A percentile compares a stretch with the other conserved stretches of the same genome.
Evolutionary conservation across 1,139 yeast genomes (phyloP).

Genomic region (Yamadazyma blattariae): DNA sequence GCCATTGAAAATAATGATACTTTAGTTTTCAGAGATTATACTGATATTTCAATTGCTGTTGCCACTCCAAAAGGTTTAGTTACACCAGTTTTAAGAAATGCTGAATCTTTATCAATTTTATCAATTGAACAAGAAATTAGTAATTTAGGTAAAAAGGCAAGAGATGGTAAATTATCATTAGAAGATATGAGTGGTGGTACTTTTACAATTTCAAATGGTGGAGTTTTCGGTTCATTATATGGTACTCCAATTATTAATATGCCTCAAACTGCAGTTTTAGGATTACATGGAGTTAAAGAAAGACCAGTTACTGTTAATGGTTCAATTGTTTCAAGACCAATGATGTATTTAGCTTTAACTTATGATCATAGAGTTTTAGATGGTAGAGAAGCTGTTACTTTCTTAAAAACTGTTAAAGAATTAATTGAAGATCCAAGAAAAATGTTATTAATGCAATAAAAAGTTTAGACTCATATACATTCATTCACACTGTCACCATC

Average conservation of each 20-base stretch:
- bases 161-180: conserved; percentile 92
- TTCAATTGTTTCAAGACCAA: conserved; percentile 94
- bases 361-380: conserved; percentile 98
- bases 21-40: conserved; percentile 93
- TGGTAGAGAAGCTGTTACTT: conserved; percentile 98
- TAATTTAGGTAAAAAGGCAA: conserved; percentile 84
- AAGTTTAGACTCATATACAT: too few species aligned
- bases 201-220: conserved; percentile 98
- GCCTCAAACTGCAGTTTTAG: conserved; percentile 98
- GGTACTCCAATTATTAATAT: conserved; percentile 98
- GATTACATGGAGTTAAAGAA: conserved; percentile 96
- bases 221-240: conserved; percentile 95
- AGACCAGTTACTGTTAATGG: conserved; percentile 98
- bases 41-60: conserved; percentile 94
- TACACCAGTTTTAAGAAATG: conserved; percentile 97
- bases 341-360: conserved; percentile 99
- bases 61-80: conserved; percentile 99
- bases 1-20: conserved; percentile 92
- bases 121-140: conserved; percentile 89
- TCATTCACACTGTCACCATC: neutral
- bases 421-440: conserved; percentile 98
- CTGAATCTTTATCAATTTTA: conserved; percentile 84
- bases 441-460: conserved; percentile 70
- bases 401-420: conserved; percentile 94
- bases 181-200: conserved; percentile 99